Evolutionary conservation across 345 rosid genomes (phyloP), one percentile per base, ranked within the genome.

Genomic region (Eucalyptus sideroxylon): DNA sequence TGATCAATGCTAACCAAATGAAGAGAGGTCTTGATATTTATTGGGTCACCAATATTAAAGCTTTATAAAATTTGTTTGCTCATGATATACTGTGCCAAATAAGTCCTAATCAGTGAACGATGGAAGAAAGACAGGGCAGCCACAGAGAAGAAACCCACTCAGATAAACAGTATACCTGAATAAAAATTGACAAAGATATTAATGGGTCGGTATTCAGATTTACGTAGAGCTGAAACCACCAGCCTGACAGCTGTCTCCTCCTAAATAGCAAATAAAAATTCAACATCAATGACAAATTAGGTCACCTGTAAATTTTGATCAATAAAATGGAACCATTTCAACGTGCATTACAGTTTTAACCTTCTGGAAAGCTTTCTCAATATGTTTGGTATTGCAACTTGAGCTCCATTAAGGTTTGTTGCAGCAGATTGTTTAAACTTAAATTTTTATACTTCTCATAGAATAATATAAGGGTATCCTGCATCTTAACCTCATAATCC

Each of bases 211-310:
- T 96, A 95, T 87, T 96, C 96, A 56, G 98, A 94, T 88, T 96
- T 94, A 87, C 95, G 90, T 90, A 93, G 86, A 13, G 97, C 92
- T 72, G 96, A 89, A 89, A 95, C 95, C 62, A 94, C 95, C 91
- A 97, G 91, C 85, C 98, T 94, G 92, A 93, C 72, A 59, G 98
- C 98, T 89, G 97, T 94, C 93, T 96, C 98, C 89, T 95, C 98
- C 98, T 97, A 92, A 87, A 87, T 91, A 77, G 72, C 83, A 88
- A 50, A 34, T 44, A 88, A 89, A 31, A 81, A 60, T 81, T 21
- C 4, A 5, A 82, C 37, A 65, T 24, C 56, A 30, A 55, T 34
- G 88, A 69, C 44, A 86, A 87, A 91, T 62, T 50, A 77, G 42
- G 8, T 53, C 31, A 55, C 34, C 16, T 86, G 50, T 77, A 49